Base-by-base conservation (phyloP, 257 asterid species). In the Solanum ahanhuiri region DNA sequence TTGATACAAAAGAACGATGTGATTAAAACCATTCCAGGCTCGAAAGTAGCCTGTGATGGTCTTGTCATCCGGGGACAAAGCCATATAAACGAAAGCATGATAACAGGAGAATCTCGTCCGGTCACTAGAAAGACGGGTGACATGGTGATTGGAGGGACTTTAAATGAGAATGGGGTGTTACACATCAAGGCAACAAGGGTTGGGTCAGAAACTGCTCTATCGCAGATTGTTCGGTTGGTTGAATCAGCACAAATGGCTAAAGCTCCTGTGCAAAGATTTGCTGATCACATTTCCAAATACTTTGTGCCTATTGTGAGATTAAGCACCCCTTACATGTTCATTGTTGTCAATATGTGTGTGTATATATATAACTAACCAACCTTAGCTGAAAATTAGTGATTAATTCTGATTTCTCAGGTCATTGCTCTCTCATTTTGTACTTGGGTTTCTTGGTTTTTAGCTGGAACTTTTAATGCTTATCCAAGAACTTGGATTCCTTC, bases 401-500 rank as follows among this genome's bases (percentile, higher is more conserved):
- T 34, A 34, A 7, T 86, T 30, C 63, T 15, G 3, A 17, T 43
- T 54, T 51, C 82, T 86, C 94, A 93, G 96, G 95, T 93, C 81
- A 91, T 93, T 87, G 41, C 89, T 69, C 83, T 90, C 33, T 93
- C 96, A 6, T 81, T 92, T 35, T 86, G 90, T 76, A 94, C 98
- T 35, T 94, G 96, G 96, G 85, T 93, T 17, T 93, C 92, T 22
- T 94, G 98, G 98, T 94, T 89, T 92, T 90, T 89, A 28, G 94
- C 97, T 41, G 96, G 97, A 39, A 93, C 88, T 83, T 87, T 91
- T 3, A 87, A 92, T 22, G 85, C 88, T 11, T 95, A 94, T 85
- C 98, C 98, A 1, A 88, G 88, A 90, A 87, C 94, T 1, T 93
- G 96, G 98, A 89, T 95, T 85, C 98, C 97, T 0, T 57, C 91